phyloP scores from a whole-genome alignment of 169 alveolate species.

The Eimeria necatrix region DNA sequence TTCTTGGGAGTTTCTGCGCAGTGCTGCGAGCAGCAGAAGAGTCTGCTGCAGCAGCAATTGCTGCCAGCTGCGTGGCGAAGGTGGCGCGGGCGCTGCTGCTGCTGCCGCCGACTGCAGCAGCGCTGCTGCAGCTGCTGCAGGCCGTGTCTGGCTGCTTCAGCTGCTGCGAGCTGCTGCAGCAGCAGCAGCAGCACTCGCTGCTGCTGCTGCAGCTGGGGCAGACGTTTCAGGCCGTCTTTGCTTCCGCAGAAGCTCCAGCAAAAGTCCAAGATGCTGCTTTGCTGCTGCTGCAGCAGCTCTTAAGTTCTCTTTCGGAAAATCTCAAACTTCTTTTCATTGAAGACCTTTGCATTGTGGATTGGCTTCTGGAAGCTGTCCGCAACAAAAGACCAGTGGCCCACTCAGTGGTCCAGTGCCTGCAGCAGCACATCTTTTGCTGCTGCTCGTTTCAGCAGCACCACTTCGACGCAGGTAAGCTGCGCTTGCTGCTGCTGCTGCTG shows the following conservation, averaged over 20 bases:
- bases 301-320: background rate
- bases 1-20: background rate
- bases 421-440: slow-evolving; percentile 23
- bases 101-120: slow-evolving; percentile 37
- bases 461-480: slow-evolving; percentile 52
- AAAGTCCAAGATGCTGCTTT: slow-evolving; percentile 55
- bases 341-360: slow-evolving; percentile 77
- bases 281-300: slow-evolving; percentile 53
- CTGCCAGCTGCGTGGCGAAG: background rate
- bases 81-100: background rate
- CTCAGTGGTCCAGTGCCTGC: slow-evolving; percentile 60
- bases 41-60: background rate
- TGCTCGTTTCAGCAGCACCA: slow-evolving; percentile 58
- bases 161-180: background rate
- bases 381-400: background rate
- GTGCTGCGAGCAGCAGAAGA: background rate
- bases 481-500: background rate
- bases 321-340: slow-evolving; percentile 52
- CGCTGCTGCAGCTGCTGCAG: background rate
- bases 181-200: background rate
- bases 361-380: slow-evolving; percentile 80
- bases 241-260: slow-evolving; percentile 2
- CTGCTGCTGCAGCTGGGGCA: slow-evolving; percentile 70
- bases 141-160: background rate
- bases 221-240: slow-evolving; percentile 69